Evolutionary conservation across 2,329 filamentous ascomycete genomes (phyloP).

Genomic region (Curvularia lunata): DNA sequence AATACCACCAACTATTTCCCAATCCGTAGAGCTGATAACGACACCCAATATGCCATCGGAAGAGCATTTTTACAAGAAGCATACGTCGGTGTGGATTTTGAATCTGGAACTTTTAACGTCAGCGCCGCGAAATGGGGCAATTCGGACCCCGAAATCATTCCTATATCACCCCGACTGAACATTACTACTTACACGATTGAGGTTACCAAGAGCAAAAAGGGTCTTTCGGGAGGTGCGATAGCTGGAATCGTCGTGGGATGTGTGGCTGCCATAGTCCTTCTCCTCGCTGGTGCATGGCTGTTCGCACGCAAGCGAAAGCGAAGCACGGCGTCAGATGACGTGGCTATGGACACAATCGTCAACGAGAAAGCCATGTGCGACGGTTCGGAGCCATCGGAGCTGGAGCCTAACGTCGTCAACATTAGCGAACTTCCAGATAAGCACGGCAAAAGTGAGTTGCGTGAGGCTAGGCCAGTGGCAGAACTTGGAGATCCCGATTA

Average conservation of each 20-base stretch:
- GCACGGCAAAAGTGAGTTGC: neutral
- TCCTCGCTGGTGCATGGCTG: neutral
- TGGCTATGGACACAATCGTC: neutral
- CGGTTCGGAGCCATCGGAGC: neutral
- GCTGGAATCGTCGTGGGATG: neutral
- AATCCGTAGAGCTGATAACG: conserved; percentile 47
- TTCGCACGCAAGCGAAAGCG: neutral
- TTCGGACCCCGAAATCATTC: neutral
- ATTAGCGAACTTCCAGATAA: neutral
- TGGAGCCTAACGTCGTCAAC: neutral
- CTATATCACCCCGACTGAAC: neutral
- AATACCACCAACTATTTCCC: neutral
- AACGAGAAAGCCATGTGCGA: neutral
- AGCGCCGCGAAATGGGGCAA: conserved; percentile 2
- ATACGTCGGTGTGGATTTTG: conserved; percentile 54
- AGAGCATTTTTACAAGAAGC: conserved; percentile 72
- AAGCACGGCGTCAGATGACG: neutral
- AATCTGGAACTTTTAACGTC: conserved; percentile 45
- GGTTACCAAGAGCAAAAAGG: neutral
- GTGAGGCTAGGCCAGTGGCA: neutral
- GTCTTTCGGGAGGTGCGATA: neutral
- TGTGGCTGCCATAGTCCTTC: neutral
- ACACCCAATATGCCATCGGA: conserved; percentile 65
- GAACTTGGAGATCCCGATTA: neutral
- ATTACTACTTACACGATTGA: neutral